Base-by-base conservation (phyloP, 1,284 basidiomycete species). In the Schizophyllum amplum region DNA sequence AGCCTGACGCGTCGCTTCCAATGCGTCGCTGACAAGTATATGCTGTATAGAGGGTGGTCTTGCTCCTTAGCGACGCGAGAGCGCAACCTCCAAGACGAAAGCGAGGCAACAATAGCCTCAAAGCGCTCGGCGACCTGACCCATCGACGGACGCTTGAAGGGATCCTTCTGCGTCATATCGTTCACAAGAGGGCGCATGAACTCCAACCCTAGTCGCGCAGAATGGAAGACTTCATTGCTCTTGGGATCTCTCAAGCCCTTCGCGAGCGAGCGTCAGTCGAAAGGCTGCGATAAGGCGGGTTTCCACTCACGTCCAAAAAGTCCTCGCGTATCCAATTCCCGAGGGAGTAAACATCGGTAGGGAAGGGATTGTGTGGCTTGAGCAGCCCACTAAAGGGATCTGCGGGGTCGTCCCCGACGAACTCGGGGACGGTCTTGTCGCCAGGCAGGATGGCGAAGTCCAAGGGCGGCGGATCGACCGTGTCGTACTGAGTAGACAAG, bases 271-370 rank as follows among this genome's bases (percentile, higher is more conserved):
- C n/a, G n/a, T n/a, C n/a, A n/a, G n/a, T n/a, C n/a, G n/a, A n/a
- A n/a, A n/a, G n/a, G n/a, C 7, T n/a, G n/a, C n/a, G n/a, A n/a
- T n/a, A n/a, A n/a, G 13, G 33, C 33, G 33, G 33, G 17, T 13
- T 3, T 9, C 3, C 3, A 51, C 57, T 17, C 24, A 73, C 73
- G 33, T 68, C 58, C 0, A 73, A 5, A 55, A 71, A 72, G 4
- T 62, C 51, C 22, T 59, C 26, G 3, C 63, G 57, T 5, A 75
- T 65, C 1, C 68, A 27, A 23, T 72, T 71, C 0, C 73, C 74
- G 1, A 72, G 55, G 51, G 66, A 69, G 55, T 69, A 75, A 0
- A 75, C 55, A 50, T 75, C 74, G 1, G 69, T 70, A 0, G 65
- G 64, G 48, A 72, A 75, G 0, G 72, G 71, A 53, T 74, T 58